These are phyloP conservation scores for Eutrema heterophyllum DNA, from an alignment of 345 rosid genomes.

Conservation along the genomic window DNA sequence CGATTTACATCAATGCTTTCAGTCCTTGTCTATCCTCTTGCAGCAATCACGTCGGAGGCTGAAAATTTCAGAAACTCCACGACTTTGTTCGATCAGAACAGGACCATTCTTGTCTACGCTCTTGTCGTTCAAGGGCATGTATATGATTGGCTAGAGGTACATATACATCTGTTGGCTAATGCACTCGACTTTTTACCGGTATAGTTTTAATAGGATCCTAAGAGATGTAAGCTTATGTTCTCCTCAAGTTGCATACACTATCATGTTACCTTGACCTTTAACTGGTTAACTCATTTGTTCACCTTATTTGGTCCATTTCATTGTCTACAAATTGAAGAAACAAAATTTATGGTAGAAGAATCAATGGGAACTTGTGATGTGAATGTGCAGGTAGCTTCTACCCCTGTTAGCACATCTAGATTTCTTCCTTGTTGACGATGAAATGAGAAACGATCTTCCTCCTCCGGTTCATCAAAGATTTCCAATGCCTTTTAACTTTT, in stretches of 20 bases:
- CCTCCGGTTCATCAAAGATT: slow-evolving; percentile 69
- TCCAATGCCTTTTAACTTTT: slow-evolving; percentile 67
- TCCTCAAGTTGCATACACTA: not conserved
- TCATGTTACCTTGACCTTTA: not conserved
- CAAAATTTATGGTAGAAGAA: not conserved
- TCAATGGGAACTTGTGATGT: slow-evolving; percentile 5
- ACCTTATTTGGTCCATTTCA: too few species aligned
- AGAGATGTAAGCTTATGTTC: not conserved
- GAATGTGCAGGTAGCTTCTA: slow-evolving; percentile 66
- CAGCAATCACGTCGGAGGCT: slow-evolving; percentile 66
- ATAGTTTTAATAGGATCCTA: not conserved
- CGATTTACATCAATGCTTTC: slow-evolving; percentile 65
- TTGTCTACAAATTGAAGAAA: not conserved
- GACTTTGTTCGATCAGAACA: slow-evolving; percentile 94
- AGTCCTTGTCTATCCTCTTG: slow-evolving; percentile 80
- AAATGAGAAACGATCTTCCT: slow-evolving; percentile 84
- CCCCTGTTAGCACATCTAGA: slow-evolving; percentile 80
- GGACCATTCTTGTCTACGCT: slow-evolving; percentile 92
- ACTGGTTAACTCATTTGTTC: not conserved
- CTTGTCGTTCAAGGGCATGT: slow-evolving; percentile 97
- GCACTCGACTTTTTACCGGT: not conserved
- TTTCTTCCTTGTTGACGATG: slow-evolving; percentile 93
- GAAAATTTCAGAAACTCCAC: slow-evolving; percentile 85
- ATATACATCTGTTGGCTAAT: not conserved
- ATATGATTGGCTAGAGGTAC: slow-evolving; percentile 90